These are phyloP conservation scores for Flaveria bidentis DNA, from an alignment of 129 eudicot genomes.

Conservation along the genomic window DNA sequence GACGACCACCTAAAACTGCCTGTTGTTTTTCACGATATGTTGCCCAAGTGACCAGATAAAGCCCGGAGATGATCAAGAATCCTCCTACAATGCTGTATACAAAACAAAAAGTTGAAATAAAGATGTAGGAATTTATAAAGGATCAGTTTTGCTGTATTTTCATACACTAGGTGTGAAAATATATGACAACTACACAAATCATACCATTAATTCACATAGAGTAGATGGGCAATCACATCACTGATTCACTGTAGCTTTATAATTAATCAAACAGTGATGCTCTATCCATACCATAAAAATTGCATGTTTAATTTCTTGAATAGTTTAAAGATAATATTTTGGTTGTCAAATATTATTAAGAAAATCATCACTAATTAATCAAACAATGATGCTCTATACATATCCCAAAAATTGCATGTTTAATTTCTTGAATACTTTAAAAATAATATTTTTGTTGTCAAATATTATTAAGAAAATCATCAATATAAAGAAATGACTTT, in stretches of 20 bases:
- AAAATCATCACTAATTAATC: not conserved
- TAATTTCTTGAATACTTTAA: not conserved
- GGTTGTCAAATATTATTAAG: not conserved
- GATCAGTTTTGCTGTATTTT: not conserved
- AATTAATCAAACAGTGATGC: not conserved
- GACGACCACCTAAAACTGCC: slow-evolving; percentile 43
- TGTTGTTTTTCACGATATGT: slow-evolving; percentile 71
- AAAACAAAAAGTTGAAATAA: not conserved
- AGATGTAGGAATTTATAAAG: not conserved
- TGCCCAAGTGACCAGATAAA: slow-evolving; percentile 97
- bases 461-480: not conserved
- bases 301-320: not conserved
- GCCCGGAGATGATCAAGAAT: slow-evolving; percentile 72
- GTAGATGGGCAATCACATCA: too few relatives aligned
- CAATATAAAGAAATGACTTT: not conserved
- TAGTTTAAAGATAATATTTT: not conserved
- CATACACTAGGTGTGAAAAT: too few relatives aligned
- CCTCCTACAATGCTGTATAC: slow-evolving; percentile 85
- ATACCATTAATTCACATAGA: not conserved
- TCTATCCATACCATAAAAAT: not conserved
- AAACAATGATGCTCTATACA: not conserved
- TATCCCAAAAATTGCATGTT: not conserved
- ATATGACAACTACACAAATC: too few relatives aligned
- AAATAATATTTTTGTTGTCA: not conserved
- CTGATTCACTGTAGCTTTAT: not conserved